Evolutionary conservation across 768 basidiomycete species (phyloP), one percentile per base, ranked within the genome.

Genomic region (Suillus variegatus): DNA sequence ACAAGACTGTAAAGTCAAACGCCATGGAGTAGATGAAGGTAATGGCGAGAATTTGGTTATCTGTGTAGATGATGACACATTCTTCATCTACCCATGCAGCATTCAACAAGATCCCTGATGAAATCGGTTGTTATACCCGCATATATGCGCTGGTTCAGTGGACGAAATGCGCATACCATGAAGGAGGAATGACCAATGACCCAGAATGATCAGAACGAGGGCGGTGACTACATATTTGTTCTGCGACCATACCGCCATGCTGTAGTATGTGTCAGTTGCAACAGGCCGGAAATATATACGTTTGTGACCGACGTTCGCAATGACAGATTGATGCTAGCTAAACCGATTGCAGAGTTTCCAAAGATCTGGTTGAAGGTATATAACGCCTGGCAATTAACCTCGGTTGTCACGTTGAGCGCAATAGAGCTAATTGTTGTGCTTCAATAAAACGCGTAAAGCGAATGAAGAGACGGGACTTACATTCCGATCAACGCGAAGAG

Each of bases 21-120:
- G 77, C 76, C 90, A 92, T 92, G 57, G 87, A 84, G 71, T 91
- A 91, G 68, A 91, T 88, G 76, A 90, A 92, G 7, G 85, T 85
- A 32, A 82, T 81, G 4, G 88, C 87, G 57, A 92, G 84, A 51
- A 89, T 76, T 57, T 73, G 80, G 74, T 81, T 89, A 70, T 88
- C 78, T 7, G 88, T 90, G 36, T 82, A 76, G 13, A 81, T 84
- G 68, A 91, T 91, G 36, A 78, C 79, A 69, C 90, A 91, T 38
- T 86, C 81, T 6, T 70, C 74, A 6, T 76, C 76, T 13, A 82
- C 68, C 86, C 87, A 91, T 2, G 65, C 75, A 0, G 89, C 89
- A 63, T 85, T 85, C 40, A 91, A 77, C 35, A 89, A 79, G 44
- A 89, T 74, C 40, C 88, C 88, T 88, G 58, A 25, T 44, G 14